Evolutionary conservation across 106 monocot species (phyloP).

Genomic region (Phalaenopsis aphrodite): DNA sequence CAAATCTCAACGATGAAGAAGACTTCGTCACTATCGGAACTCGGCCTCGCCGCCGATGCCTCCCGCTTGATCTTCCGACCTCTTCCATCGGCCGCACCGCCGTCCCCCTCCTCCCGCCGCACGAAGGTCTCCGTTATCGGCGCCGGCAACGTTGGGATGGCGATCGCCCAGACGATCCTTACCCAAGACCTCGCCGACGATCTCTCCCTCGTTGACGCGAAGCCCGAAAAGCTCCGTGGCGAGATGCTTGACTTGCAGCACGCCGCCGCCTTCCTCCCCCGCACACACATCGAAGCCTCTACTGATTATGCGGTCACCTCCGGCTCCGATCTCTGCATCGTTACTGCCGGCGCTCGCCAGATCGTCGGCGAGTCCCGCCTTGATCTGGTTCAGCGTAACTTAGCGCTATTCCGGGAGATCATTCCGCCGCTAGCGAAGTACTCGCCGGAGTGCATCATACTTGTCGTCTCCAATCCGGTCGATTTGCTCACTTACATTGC

Average conservation of each 20-base stretch:
- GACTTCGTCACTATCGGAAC: slow-evolving; percentile 43
- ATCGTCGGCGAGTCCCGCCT: slow-evolving; percentile 60
- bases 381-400: slow-evolving; percentile 51
- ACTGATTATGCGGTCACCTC: slow-evolving; percentile 47
- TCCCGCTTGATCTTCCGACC: slow-evolving; percentile 37
- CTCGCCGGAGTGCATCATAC: slow-evolving; percentile 47
- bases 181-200: slow-evolving; percentile 72
- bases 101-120: slow-evolving; percentile 16
- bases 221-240: slow-evolving; percentile 64
- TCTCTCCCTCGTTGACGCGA: slow-evolving; percentile 70
- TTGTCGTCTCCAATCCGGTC: slow-evolving; percentile 79
- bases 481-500: slow-evolving; percentile 77
- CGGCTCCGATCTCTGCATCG: slow-evolving; percentile 57
- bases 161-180: slow-evolving; percentile 89
- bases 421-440: slow-evolving; percentile 49
- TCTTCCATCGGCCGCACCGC: slow-evolving; percentile 14
- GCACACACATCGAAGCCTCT: slow-evolving; percentile 37
- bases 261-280: slow-evolving; percentile 84
- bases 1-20: slow-evolving; percentile 39
- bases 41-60: slow-evolving; percentile 39
- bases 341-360: slow-evolving; percentile 84
- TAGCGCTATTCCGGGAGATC: slow-evolving; percentile 43
- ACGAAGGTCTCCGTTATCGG: slow-evolving; percentile 80
- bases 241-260: slow-evolving; percentile 96
- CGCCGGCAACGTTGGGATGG: slow-evolving; percentile 92